Conservation (phyloP, 2,329 filamentous ascomycete genomes). For the Daldinia eschscholtzii region DNA sequence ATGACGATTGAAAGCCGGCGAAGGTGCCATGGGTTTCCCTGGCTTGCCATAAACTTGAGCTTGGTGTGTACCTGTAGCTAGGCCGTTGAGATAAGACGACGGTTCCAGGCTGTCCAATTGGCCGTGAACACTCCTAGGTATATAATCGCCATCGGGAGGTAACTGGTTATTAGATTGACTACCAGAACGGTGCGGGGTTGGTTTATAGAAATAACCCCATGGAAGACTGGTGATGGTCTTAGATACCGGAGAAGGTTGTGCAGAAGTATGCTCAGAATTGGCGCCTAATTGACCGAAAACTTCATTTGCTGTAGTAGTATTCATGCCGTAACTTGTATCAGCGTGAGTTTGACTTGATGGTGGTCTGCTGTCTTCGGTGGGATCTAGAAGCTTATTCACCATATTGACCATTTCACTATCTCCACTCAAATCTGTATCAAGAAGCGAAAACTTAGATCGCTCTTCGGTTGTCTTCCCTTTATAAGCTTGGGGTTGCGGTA, state of each 20-base stretch:
- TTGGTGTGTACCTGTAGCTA: constrained; percentile 25
- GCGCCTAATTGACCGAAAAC: constrained; percentile 60
- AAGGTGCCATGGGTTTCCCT: constrained; percentile 8
- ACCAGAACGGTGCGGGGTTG: constrained; percentile 45
- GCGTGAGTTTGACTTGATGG: constrained; percentile 49
- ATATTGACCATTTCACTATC: constrained; percentile 60
- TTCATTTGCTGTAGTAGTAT: constrained; percentile 64
- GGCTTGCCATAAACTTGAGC: constrained; percentile 11
- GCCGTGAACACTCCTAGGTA: constrained; percentile 46
- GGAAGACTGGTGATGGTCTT: constrained; percentile 61
- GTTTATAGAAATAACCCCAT: constrained; percentile 63
- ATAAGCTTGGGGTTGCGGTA: constrained; percentile 1
- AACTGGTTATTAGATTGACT: constrained; percentile 45
- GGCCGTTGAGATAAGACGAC: constrained; percentile 45
- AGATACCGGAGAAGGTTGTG: constrained; percentile 52
- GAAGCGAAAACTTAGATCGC: constrained; percentile 31
- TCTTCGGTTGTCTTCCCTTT: constrained; percentile 41
- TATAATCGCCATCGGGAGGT: constrained; percentile 37
- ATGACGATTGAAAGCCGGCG: constrained; percentile 19
- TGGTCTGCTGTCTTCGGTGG: constrained; percentile 47
- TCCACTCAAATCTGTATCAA: constrained; percentile 48
- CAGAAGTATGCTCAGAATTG: constrained; percentile 51
- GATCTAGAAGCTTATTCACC: constrained; percentile 54
- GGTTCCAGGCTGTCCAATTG: constrained; percentile 43
- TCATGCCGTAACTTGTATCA: constrained; percentile 68